Base-by-base conservation (phyloP, 257 asterid genomes). In the Lycium barbarum region DNA sequence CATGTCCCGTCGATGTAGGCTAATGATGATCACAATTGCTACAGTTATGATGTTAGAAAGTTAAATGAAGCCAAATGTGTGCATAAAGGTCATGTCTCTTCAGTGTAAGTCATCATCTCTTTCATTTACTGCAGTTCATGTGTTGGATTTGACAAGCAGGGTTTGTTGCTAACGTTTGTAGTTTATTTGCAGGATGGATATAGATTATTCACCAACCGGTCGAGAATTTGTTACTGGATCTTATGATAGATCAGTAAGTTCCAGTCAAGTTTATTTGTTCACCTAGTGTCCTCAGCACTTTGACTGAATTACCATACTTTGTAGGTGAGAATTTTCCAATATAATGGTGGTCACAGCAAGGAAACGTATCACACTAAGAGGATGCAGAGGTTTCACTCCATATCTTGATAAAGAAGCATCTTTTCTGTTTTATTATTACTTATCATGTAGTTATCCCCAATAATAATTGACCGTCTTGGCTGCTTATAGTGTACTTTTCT, bases 221-320 rank as follows among this genome's bases (percentile, higher is more conserved):
- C 97, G 99, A 84, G 99, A 96, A 90, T 96, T 96, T 88, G 99
- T 95, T 49, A 95, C 99, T 18, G 98, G 99, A 84, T 96, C 98
- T 71, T 96, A 96, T 85, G 99, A 96, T 88, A 91, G 99, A 91
- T 93, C 98, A 54, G 99, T 96, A 88, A 91, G 97, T 89, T 86
- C 72, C 79, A 70, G 62, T 3, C 65, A 78, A 33, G 49, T 78
- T 78, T 78, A 78, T 78, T 78, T 78, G 17, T 78, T 78, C 82
- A 26, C 65, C 65, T 14, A 78, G 63, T 51, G 82, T 35, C 49
- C 54, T 78, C 49, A 14, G 82, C 14, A 15, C 17, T 78, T 78
- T 78, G 65, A 78, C 65, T 8, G 22, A 68, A 53, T 83, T 51
- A 68, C 70, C 80, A 36, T 78, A 70, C 82, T 84, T 86, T 88